Conservation (phyloP, 2,329 filamentous ascomycete species). For the Talaromyces atroroseus region DNA sequence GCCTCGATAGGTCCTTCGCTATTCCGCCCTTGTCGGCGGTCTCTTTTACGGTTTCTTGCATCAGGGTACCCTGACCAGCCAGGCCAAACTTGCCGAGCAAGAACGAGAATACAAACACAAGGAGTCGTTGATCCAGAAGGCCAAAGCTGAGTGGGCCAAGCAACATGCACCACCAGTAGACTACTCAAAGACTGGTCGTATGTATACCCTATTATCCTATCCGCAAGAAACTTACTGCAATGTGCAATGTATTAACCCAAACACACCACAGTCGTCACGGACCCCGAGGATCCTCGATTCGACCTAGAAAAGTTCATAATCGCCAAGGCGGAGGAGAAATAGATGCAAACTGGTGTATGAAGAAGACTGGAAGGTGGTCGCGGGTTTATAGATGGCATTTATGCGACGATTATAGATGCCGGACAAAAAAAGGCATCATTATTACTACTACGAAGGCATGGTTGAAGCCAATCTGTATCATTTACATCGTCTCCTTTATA, state of each 20-base stretch:
- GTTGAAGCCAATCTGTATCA: conserved; percentile 37
- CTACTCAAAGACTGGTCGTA: conserved; percentile 35
- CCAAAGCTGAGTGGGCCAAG: conserved; percentile 85
- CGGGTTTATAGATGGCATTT: conserved; percentile 22
- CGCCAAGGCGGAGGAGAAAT: conserved; percentile 49
- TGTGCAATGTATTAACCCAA: conserved; percentile 13
- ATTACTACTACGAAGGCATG: conserved; percentile 20
- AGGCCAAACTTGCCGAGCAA: conserved; percentile 64
- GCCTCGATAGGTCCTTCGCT: conserved; percentile 76
- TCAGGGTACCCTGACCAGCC: conserved; percentile 71
- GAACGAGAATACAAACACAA: conserved; percentile 87
- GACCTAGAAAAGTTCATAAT: conserved; percentile 82
- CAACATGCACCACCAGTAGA: conserved; percentile 58
- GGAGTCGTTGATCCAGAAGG: conserved; percentile 83
- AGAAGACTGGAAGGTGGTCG: conserved; percentile 20
- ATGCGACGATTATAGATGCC: conserved; percentile 9
- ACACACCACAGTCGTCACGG: conserved; percentile 55
- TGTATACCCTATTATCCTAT: conserved; percentile 16
- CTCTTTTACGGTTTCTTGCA: conserved; percentile 95
- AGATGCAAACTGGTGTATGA: conserved; percentile 16
- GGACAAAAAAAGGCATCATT: conserved; percentile 2
- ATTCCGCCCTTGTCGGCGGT: conserved; percentile 85
- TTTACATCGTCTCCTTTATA: conserved; percentile 25
- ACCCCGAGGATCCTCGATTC: conserved; percentile 83
- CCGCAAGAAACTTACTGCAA: background rate